Conservation (phyloP, 306 rosid genomes). For the Cicer pinnatifidum region DNA sequence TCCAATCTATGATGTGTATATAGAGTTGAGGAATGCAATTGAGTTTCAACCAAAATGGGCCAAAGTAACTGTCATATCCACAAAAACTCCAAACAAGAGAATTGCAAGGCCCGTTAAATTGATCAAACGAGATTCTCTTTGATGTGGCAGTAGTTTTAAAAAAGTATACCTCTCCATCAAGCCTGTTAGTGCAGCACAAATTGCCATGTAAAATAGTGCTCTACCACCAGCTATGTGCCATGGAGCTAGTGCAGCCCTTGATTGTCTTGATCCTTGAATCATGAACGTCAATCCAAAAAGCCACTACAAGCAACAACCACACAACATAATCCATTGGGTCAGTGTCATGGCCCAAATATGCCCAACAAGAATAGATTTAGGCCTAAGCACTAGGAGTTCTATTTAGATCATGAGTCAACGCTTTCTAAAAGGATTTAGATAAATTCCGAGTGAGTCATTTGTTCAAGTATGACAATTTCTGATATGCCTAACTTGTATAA, state of each 20-base stretch:
- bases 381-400: no score
- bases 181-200: constrained; percentile 79
- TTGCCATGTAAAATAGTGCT: constrained; percentile 69
- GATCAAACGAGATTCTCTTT: constrained; percentile 55
- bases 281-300: constrained; percentile 62
- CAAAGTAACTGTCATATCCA: constrained; percentile 62
- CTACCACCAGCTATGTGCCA: constrained; percentile 76
- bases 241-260: constrained; percentile 44
- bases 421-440: no score
- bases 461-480: no score
- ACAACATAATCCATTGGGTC: neutral
- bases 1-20: neutral
- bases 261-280: constrained; percentile 35
- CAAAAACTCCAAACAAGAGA: constrained; percentile 80
- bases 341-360: no score
- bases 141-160: constrained; percentile 12
- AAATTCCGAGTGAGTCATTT: no score
- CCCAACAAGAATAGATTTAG: no score
- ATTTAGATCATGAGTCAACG: no score
- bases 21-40: constrained; percentile 1
- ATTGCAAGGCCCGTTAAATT: constrained; percentile 67
- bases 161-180: constrained; percentile 55
- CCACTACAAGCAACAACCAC: constrained; percentile 57
- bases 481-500: no score
- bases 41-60: constrained; percentile 5